These are phyloP conservation scores for Naganishia onofrii DNA, from an alignment of 768 basidiomycete species.

Conservation along the genomic window DNA sequence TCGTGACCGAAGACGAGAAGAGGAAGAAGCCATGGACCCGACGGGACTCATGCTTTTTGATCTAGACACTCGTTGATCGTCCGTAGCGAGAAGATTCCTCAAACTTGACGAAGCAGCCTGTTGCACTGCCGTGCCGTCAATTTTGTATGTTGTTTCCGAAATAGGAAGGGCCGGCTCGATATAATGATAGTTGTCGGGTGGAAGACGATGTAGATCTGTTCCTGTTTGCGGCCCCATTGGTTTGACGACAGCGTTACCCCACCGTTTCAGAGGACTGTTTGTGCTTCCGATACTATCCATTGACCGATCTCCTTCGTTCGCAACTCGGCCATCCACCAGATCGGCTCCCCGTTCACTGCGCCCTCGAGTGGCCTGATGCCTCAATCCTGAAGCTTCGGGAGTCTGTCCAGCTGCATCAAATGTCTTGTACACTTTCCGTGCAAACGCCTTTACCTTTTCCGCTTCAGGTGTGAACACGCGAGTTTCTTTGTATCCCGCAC, in stretches of 20 bases:
- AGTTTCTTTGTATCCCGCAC: slow-evolving; percentile 90
- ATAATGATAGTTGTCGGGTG: slow-evolving; percentile 5
- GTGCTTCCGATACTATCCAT: slow-evolving; percentile 9
- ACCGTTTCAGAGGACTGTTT: slow-evolving; percentile 22
- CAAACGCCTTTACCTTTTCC: slow-evolving; percentile 51
- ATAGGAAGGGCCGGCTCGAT: slow-evolving; percentile 18
- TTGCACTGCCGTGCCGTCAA: slow-evolving; percentile 4
- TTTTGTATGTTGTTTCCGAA: background rate
- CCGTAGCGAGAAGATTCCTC: slow-evolving; percentile 17
- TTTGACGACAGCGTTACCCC: slow-evolving; percentile 14
- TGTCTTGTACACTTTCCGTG: slow-evolving; percentile 17
- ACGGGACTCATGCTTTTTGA: slow-evolving; percentile 16
- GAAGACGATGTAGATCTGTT: background rate
- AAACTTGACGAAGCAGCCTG: slow-evolving; percentile 18
- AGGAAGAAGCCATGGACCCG: slow-evolving; percentile 19
- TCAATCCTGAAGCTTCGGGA: background rate
- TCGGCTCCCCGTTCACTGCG: background rate
- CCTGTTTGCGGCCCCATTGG: background rate
- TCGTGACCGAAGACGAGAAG: slow-evolving; percentile 4
- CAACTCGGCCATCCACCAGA: background rate
- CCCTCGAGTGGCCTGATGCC: slow-evolving; percentile 1
- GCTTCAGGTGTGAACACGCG: slow-evolving; percentile 81
- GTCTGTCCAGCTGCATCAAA: slow-evolving; percentile 1
- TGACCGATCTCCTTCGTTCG: slow-evolving; percentile 1
- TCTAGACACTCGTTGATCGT: slow-evolving; percentile 9